Percentiles rank a stretch among this genome's conserved stretches.
Evolutionary conservation across 768 basidiomycete genomes (phyloP).

Genomic region (Serendipita vermifera): DNA sequence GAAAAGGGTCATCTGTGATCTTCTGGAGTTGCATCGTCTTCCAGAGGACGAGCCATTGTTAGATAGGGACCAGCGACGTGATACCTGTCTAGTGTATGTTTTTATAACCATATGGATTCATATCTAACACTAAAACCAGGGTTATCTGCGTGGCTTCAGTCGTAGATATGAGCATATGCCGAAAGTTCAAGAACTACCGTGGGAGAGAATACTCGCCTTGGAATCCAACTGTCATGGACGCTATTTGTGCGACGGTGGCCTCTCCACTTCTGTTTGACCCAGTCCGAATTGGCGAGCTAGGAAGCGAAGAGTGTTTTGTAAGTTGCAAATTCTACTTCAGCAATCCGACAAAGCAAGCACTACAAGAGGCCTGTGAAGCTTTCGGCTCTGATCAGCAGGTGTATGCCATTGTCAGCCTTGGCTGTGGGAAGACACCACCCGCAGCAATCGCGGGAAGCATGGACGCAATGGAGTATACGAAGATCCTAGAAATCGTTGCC

Average conservation of each 20-base stretch:
- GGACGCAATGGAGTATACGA: no score
- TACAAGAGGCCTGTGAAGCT: background rate
- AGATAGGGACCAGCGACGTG: no score
- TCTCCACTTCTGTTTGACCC: background rate
- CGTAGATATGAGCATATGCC: background rate
- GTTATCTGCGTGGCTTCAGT: no score
- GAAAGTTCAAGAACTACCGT: background rate
- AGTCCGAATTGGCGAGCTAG: background rate
- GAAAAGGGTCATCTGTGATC: no score
- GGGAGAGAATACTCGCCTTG: no score
- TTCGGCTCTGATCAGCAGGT: background rate
- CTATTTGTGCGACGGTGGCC: background rate
- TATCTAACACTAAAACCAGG: no score
- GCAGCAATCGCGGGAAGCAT: no score
- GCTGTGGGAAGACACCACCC: background rate
- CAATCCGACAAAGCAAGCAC: background rate
- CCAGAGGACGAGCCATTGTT: no score
- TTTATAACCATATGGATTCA: no score
- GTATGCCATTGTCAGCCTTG: background rate
- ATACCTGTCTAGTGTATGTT: no score
- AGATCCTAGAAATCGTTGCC: no score
- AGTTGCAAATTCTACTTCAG: background rate
- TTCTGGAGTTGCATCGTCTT: no score
- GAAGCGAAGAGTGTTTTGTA: background rate
- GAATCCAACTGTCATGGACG: background rate